Conservation (phyloP, 352 stramenopile species). For the Pythium grandisporangium region DNA sequence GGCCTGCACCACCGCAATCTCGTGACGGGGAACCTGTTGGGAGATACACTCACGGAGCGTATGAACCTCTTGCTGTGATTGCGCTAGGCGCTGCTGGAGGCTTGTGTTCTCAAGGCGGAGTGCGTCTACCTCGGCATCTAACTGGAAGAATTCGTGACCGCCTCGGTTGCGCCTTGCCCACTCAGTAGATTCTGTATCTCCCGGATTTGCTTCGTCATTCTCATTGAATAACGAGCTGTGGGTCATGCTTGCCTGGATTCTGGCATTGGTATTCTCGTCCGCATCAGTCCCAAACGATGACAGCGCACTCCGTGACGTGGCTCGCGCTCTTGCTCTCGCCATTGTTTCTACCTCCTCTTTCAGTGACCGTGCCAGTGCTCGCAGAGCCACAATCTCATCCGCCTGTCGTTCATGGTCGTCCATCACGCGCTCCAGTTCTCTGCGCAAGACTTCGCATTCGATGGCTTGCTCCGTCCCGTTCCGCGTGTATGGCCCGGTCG, state of each 20-base stretch:
- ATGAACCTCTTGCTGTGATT: slow-evolving; percentile 2
- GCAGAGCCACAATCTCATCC: slow-evolving; percentile 49
- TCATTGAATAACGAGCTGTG: slow-evolving; percentile 5
- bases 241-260: too few species aligned
- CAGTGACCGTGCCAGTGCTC: slow-evolving; percentile 37
- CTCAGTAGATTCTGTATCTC: slow-evolving; percentile 1
- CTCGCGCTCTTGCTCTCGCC: too few species aligned
- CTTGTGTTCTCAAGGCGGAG: slow-evolving; percentile 25
- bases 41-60: slow-evolving; percentile 7
- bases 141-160: slow-evolving; percentile 32
- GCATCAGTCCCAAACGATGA: too few species aligned
- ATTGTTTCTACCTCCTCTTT: slow-evolving; percentile 46
- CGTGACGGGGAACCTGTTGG: slow-evolving; percentile 8
- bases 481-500: background rate
- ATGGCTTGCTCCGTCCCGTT: background rate
- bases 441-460: slow-evolving; percentile 33
- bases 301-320: too few species aligned
- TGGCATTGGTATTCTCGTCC: too few species aligned
- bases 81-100: slow-evolving; percentile 15
- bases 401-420: slow-evolving; percentile 35
- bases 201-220: background rate
- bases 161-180: background rate
- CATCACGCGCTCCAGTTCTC: slow-evolving; percentile 33
- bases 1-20: slow-evolving; percentile 9
- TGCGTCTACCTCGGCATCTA: slow-evolving; percentile 35